Evolutionary conservation across 441 rosid genomes (phyloP).

Genomic region (Aleurites moluccanus): DNA sequence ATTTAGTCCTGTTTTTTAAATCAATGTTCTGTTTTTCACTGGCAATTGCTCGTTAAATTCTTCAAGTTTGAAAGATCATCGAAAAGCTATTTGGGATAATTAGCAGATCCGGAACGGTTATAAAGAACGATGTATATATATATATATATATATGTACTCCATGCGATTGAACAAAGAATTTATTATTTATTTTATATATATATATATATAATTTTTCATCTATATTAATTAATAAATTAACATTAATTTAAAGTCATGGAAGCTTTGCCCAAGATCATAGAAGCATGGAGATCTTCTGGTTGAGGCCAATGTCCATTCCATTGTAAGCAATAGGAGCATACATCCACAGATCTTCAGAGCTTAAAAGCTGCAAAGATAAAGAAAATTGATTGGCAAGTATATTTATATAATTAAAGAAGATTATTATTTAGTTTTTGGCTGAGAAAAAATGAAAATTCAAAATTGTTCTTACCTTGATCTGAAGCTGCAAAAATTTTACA

Average conservation of each 20-base stretch:
- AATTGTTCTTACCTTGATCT: conserved; percentile 57
- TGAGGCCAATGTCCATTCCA: conserved; percentile 72
- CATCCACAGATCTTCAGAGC: conserved; percentile 97
- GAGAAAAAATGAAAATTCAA: background rate
- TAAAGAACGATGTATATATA: too few relatives aligned
- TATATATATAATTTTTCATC: background rate
- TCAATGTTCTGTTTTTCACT: background rate
- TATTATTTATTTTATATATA: background rate
- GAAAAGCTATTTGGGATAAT: too few relatives aligned
- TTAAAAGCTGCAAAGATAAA: conserved; percentile 56
- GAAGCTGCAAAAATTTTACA: conserved; percentile 86
- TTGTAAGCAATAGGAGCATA: conserved; percentile 87
- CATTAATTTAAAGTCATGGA: background rate
- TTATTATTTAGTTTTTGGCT: background rate
- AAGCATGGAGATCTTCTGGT: conserved; percentile 53
- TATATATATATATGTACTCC: too few relatives aligned
- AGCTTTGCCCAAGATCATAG: conserved; percentile 34
- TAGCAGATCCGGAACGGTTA: too few relatives aligned
- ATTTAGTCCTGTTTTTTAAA: too few relatives aligned
- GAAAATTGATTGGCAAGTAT: conserved; percentile 7
- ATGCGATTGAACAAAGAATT: background rate
- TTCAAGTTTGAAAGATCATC: background rate
- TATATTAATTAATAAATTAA: background rate
- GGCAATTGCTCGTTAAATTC: background rate
- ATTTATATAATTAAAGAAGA: background rate